Conservation (phyloP, 768 basidiomycete species). For the Trametes sanguinea region DNA sequence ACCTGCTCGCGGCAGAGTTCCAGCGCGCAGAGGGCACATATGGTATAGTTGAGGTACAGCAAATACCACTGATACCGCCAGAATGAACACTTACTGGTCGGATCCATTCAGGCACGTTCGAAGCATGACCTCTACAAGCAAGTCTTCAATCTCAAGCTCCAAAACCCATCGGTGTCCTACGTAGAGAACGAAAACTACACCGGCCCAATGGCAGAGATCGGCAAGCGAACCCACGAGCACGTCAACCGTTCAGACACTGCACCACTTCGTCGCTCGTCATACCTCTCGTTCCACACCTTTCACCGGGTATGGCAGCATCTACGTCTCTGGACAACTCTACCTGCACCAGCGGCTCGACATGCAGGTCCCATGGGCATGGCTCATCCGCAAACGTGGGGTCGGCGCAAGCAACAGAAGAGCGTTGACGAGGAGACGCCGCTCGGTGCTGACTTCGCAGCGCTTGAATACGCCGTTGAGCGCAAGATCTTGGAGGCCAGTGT, state of each 20-base stretch:
- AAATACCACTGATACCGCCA: not conserved
- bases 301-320: conserved; percentile 59
- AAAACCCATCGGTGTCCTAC: conserved; percentile 60
- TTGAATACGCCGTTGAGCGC: conserved; percentile 89
- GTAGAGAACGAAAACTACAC: conserved; percentile 78
- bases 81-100: not conserved
- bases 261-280: conserved; percentile 28
- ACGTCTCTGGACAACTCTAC: conserved; percentile 30
- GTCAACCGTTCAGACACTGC: conserved; percentile 46
- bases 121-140: conserved; percentile 84
- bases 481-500: conserved; percentile 76
- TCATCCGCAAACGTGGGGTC: conserved; percentile 27
- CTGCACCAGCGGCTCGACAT: not conserved
- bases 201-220: conserved; percentile 64
- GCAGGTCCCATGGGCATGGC: conserved; percentile 13
- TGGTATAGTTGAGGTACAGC: conserved; percentile 61
- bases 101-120: conserved; percentile 66
- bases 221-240: conserved; percentile 59
- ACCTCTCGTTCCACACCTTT: conserved; percentile 44
- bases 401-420: conserved; percentile 35
- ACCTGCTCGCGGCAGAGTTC: conserved; percentile 81
- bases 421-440: conserved; percentile 56
- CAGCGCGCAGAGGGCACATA: conserved; percentile 76
- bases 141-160: conserved; percentile 69
- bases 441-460: conserved; percentile 53